These are phyloP conservation scores for Neopestalotiopsis clavispora DNA, from an alignment of 2,329 filamentous ascomycete species.

Conservation along the genomic window DNA sequence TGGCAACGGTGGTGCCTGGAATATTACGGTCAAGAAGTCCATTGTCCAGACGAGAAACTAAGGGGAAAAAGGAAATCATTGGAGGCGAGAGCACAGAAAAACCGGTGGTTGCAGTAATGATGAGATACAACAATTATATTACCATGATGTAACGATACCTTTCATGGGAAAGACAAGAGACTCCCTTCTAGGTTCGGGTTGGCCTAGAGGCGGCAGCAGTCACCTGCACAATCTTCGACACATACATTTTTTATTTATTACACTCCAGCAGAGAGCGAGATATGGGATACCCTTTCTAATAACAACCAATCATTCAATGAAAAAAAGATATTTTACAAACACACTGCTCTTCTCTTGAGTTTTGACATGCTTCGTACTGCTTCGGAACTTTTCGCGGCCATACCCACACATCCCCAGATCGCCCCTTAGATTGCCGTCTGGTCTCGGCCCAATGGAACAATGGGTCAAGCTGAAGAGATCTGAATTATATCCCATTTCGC, in stretches of 20 bases:
- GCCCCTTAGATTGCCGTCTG: too few species aligned
- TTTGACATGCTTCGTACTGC: too few species aligned
- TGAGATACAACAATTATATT: not conserved
- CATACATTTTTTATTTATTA: not conserved
- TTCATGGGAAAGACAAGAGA: not conserved
- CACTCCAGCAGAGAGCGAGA: not conserved
- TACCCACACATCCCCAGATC: too few species aligned
- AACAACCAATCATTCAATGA: not conserved
- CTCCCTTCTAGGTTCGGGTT: not conserved
- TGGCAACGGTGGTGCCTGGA: constrained; percentile 13
- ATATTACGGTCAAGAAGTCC: constrained; percentile 23
- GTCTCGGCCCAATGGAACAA: too few species aligned
- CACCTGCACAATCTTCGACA: not conserved
- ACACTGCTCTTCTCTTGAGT: too few species aligned
- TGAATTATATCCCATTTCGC: too few species aligned
- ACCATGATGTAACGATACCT: constrained; percentile 1
- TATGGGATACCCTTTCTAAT: constrained; percentile 1
- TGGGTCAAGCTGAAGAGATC: too few species aligned
- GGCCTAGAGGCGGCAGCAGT: not conserved
- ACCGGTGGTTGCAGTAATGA: not conserved
- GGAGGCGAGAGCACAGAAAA: not conserved
- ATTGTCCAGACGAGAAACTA: constrained; percentile 22
- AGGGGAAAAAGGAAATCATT: not conserved
- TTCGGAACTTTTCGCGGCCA: too few species aligned
- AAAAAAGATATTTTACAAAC: not conserved